Percentiles rank a stretch among this genome's conserved stretches.
Evolutionary conservation across 768 basidiomycete species (phyloP).

Genomic region (Chlorophyllum brunneum): DNA sequence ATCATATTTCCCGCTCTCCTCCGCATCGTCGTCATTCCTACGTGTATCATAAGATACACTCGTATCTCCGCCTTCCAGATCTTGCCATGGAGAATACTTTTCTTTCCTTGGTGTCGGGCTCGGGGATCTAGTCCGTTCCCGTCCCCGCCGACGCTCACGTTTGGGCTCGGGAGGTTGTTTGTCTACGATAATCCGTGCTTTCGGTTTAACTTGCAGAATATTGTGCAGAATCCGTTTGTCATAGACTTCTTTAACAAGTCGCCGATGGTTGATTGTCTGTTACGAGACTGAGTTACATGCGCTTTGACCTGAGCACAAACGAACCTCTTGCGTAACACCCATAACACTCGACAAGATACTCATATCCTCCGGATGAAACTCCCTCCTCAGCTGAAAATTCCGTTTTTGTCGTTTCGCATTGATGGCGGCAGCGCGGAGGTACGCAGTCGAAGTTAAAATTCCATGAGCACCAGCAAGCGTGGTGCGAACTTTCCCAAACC

Average conservation of each 20-base stretch:
- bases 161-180: background rate
- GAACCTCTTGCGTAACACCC: slow-evolving; percentile 80
- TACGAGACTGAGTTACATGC: background rate
- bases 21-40: slow-evolving; percentile 18
- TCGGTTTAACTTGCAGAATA: slow-evolving; percentile 43
- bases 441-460: slow-evolving; percentile 75
- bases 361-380: slow-evolving; percentile 55
- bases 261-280: slow-evolving; percentile 74
- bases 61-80: slow-evolving; percentile 7
- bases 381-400: slow-evolving; percentile 36
- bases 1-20: slow-evolving; percentile 58
- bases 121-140: background rate
- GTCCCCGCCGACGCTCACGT: background rate
- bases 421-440: slow-evolving; percentile 59
- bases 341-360: slow-evolving; percentile 79
- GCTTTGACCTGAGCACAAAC: background rate
- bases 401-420: slow-evolving; percentile 50
- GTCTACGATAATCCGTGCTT: slow-evolving; percentile 15
- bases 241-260: slow-evolving; percentile 66
- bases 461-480: slow-evolving; percentile 80
- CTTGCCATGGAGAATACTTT: slow-evolving; percentile 9
- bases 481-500: slow-evolving; percentile 74
- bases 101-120: background rate
- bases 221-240: slow-evolving; percentile 55
- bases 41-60: slow-evolving; percentile 5